These are phyloP conservation scores for Mycena leptocephala DNA, from an alignment of 768 basidiomycete species.

Conservation along the genomic window DNA sequence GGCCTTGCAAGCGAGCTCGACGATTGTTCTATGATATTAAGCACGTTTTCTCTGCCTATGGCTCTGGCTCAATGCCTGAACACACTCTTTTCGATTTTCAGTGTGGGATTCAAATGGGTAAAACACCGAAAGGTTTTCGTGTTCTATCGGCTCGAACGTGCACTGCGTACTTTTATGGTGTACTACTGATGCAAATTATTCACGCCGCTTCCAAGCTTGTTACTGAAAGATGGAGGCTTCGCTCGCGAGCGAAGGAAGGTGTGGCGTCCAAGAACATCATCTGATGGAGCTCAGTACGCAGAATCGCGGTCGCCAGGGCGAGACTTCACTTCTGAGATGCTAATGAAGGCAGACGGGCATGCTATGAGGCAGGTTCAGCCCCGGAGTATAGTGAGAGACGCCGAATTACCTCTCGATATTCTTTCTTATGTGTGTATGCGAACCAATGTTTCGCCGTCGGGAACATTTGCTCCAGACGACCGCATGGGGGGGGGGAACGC, in stretches of 20 bases:
- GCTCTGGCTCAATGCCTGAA: too few relatives aligned
- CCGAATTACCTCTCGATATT: neutral
- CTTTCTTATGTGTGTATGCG: conserved; percentile 1
- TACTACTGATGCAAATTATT: neutral
- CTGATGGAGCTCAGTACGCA: neutral
- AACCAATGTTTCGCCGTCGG: conserved; percentile 8
- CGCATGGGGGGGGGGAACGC: conserved; percentile 1
- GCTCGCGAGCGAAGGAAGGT: neutral
- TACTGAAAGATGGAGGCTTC: neutral
- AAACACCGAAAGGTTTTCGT: neutral
- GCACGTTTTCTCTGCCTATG: too few relatives aligned
- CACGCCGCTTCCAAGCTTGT: neutral
- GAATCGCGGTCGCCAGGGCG: neutral
- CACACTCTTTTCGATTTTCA: neutral
- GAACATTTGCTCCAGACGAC: conserved; percentile 11
- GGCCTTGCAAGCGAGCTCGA: too few relatives aligned
- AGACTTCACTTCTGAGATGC: neutral
- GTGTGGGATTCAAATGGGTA: neutral
- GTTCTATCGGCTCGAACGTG: neutral
- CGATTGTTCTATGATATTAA: too few relatives aligned
- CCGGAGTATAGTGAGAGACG: neutral
- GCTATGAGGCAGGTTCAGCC: conserved; percentile 1
- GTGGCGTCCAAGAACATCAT: neutral
- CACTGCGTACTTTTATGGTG: neutral
- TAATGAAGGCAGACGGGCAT: too few relatives aligned